phyloP scores from a whole-genome alignment of 73 alveolate genomes.

The Paramecium tetraurelia region DNA sequence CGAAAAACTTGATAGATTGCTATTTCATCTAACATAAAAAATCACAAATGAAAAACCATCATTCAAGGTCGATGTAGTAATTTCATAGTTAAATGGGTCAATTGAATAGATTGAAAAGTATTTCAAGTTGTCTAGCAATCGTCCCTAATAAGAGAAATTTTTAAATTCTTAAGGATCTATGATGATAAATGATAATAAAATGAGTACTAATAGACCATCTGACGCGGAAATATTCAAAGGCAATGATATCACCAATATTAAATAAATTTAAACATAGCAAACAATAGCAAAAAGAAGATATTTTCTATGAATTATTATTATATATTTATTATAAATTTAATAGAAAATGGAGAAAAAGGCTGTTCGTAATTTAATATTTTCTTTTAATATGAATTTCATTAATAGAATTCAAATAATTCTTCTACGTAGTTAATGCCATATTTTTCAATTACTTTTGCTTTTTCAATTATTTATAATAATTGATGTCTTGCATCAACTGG shows the following conservation, averaged over 20 bases:
- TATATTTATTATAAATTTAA: neutral
- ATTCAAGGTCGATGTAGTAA: neutral
- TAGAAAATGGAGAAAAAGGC: no score
- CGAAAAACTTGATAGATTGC: neutral
- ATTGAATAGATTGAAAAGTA: neutral
- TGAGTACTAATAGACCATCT: neutral
- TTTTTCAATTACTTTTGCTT: neutral
- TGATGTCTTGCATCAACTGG: slow-evolving; percentile 33
- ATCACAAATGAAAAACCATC: slow-evolving; percentile 2
- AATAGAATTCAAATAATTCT: neutral
- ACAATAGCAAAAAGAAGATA: slow-evolving; percentile 13
- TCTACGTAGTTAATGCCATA: neutral
- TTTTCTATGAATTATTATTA: neutral
- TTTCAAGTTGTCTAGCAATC: neutral
- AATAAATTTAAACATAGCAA: neutral
- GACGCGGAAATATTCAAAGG: neutral
- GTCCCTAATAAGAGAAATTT: neutral
- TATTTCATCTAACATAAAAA: neutral
- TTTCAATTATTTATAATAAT: neutral
- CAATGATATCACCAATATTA: neutral
- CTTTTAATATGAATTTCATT: neutral
- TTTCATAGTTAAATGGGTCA: neutral
- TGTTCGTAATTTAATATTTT: no score
- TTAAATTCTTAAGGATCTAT: neutral
- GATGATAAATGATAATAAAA: neutral